These are phyloP conservation scores for Curvularia verruculosa DNA, from an alignment of 2,329 filamentous ascomycete species.

Conservation along the genomic window DNA sequence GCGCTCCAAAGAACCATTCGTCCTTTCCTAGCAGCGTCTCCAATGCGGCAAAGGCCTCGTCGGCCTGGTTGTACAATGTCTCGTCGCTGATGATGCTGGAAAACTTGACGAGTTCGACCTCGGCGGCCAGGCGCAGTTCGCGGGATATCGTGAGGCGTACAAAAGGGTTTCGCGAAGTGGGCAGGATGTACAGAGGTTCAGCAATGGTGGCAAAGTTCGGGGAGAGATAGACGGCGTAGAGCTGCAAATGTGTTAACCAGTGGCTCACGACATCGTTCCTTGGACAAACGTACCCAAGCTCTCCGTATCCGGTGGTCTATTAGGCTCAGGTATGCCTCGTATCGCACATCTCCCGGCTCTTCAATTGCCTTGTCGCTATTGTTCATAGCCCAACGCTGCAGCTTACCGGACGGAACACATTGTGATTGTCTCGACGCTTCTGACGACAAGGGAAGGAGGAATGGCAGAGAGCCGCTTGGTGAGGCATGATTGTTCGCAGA, in stretches of 20 bases:
- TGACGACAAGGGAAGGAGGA: slow-evolving; percentile 67
- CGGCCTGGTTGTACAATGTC: slow-evolving; percentile 65
- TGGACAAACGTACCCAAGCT: slow-evolving; percentile 70
- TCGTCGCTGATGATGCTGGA: slow-evolving; percentile 63
- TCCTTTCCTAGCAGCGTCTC: slow-evolving; percentile 63
- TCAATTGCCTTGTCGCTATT: slow-evolving; percentile 36
- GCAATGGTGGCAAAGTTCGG: slow-evolving; percentile 72
- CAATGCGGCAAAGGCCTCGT: slow-evolving; percentile 67
- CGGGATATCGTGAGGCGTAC: slow-evolving; percentile 68
- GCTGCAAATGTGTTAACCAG: slow-evolving; percentile 49
- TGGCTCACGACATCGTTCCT: neutral
- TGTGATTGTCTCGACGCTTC: slow-evolving; percentile 46
- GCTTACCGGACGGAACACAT: slow-evolving; percentile 65
- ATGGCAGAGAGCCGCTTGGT: slow-evolving; percentile 85
- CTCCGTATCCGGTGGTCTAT: slow-evolving; percentile 78
- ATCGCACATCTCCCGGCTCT: slow-evolving; percentile 61
- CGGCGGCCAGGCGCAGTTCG: slow-evolving; percentile 75
- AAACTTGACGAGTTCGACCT: slow-evolving; percentile 72
- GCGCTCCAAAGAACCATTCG: slow-evolving; percentile 65
- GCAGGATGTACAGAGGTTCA: slow-evolving; percentile 70
- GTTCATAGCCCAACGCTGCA: slow-evolving; percentile 71
- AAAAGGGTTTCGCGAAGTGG: slow-evolving; percentile 64
- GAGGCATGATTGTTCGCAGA: slow-evolving; percentile 93
- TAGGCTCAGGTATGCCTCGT: slow-evolving; percentile 79
- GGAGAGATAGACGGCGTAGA: slow-evolving; percentile 82